Percentiles rank a stretch among this genome's conserved stretches.
Conservation (phyloP, 2,329 filamentous ascomycete genomes). For the Reticulascus tulasneorum region DNA sequence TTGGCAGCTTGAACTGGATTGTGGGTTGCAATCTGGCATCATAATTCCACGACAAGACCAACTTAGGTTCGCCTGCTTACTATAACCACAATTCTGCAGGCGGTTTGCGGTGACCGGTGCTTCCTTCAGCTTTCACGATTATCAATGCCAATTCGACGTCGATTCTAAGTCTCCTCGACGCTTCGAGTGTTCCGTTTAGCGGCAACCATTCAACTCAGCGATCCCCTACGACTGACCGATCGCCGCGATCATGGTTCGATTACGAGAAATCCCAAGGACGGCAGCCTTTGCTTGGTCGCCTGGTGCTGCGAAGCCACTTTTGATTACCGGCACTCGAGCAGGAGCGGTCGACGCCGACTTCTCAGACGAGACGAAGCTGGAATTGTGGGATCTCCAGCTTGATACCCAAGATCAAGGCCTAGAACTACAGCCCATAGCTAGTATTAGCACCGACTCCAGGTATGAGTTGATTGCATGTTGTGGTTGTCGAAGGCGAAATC, state of each 20-base stretch:
- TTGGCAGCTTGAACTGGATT: conserved; percentile 9
- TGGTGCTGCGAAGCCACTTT: conserved; percentile 69
- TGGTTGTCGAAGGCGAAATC: background rate
- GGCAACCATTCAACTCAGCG: conserved; percentile 3
- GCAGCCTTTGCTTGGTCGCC: conserved; percentile 97
- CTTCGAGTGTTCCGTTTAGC: conserved; percentile 5
- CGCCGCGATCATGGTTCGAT: conserved; percentile 73
- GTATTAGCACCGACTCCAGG: conserved; percentile 86
- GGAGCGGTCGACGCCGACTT: conserved; percentile 96
- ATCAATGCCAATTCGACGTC: conserved; percentile 11
- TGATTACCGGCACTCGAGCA: conserved; percentile 91
- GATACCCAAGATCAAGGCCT: conserved; percentile 70
- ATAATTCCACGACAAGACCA: too few relatives aligned
- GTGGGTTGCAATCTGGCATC: conserved; percentile 18
- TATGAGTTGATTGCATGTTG: conserved; percentile 34
- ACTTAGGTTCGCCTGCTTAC: too few relatives aligned
- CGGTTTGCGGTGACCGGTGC: too few relatives aligned
- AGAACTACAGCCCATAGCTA: conserved; percentile 82
- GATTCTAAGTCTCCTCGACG: conserved; percentile 4
- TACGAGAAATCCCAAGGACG: conserved; percentile 94
- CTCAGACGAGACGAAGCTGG: conserved; percentile 92
- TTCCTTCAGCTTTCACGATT: too few relatives aligned
- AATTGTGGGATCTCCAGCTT: conserved; percentile 90
- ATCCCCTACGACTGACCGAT: conserved; percentile 17
- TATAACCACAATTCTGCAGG: too few relatives aligned